These are phyloP conservation scores for Glebionis coronaria DNA, from an alignment of 129 eudicot genomes.

Conservation along the genomic window DNA sequence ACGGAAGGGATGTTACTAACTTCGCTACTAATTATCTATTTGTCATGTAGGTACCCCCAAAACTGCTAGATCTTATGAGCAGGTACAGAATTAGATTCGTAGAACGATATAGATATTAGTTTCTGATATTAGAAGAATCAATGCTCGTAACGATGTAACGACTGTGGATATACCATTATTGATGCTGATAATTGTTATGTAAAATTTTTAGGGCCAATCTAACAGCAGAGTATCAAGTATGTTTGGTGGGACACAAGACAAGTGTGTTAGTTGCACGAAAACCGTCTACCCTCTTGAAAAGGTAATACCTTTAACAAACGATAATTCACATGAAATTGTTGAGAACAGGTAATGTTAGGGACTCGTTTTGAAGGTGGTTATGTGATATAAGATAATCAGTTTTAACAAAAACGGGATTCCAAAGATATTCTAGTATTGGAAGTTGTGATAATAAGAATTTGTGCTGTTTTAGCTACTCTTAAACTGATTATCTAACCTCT, in stretches of 20 bases:
- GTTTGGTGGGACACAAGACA: slow-evolving; percentile 75
- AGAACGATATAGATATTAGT: background rate
- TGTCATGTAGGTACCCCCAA: slow-evolving; percentile 50
- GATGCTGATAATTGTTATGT: slow-evolving; percentile 13
- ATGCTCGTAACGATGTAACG: no score
- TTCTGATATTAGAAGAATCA: background rate
- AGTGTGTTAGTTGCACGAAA: slow-evolving; percentile 69
- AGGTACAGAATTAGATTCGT: slow-evolving; percentile 33
- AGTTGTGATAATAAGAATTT: background rate
- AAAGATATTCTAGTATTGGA: background rate
- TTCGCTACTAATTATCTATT: slow-evolving; percentile 8
- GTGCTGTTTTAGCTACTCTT: no score
- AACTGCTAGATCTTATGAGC: slow-evolving; percentile 53
- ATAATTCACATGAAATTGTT: background rate
- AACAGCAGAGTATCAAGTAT: slow-evolving; percentile 57
- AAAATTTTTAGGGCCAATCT: slow-evolving; percentile 44
- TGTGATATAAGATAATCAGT: no score
- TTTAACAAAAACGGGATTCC: no score
- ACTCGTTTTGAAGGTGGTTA: no score
- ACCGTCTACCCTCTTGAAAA: slow-evolving; percentile 75
- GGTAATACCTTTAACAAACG: slow-evolving; percentile 28
- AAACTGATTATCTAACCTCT: no score
- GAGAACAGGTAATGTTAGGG: no score
- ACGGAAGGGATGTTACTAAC: background rate
- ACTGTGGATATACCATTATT: background rate